These are phyloP conservation scores for Trichoderma sp. DNA, from an alignment of 2,329 filamentous ascomycete species.

Conservation along the genomic window DNA sequence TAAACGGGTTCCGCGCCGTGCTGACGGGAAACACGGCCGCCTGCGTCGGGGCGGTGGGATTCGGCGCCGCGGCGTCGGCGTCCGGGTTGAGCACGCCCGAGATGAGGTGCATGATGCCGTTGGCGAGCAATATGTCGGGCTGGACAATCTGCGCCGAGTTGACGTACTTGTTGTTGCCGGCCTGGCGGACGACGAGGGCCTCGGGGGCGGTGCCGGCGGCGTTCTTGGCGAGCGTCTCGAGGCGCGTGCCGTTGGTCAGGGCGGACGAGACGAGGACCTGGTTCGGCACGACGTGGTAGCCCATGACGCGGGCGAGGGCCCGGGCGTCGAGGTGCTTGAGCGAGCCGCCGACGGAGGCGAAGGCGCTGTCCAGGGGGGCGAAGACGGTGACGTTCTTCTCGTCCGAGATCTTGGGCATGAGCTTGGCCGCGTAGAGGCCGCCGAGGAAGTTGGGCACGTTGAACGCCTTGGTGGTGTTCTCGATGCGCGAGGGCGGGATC, in stretches of 20 bases:
- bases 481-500: conserved; percentile 51
- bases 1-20: conserved; percentile 47
- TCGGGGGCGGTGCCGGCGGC: conserved; percentile 47
- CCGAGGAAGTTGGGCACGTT: conserved; percentile 46
- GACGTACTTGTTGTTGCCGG: conserved; percentile 51
- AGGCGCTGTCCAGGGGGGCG: conserved; percentile 62
- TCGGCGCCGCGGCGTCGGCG: conserved; percentile 40
- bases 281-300: conserved; percentile 66
- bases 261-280: conserved; percentile 54
- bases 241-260: conserved; percentile 39
- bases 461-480: conserved; percentile 55
- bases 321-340: conserved; percentile 50
- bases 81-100: conserved; percentile 56
- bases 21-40: conserved; percentile 58
- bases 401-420: conserved; percentile 47
- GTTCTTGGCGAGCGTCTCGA: conserved; percentile 42
- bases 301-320: conserved; percentile 56
- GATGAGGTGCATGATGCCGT: conserved; percentile 61
- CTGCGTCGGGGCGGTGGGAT: conserved; percentile 46
- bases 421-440: conserved; percentile 37
- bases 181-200: conserved; percentile 44
- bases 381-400: conserved; percentile 61
- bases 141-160: conserved; percentile 58
- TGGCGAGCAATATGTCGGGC: conserved; percentile 57
- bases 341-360: conserved; percentile 58